Percentiles rank a stretch among this genome's conserved stretches.
Conservation (phyloP, 108 stramenopile genomes). For the Schizochytrium sp. region DNA sequence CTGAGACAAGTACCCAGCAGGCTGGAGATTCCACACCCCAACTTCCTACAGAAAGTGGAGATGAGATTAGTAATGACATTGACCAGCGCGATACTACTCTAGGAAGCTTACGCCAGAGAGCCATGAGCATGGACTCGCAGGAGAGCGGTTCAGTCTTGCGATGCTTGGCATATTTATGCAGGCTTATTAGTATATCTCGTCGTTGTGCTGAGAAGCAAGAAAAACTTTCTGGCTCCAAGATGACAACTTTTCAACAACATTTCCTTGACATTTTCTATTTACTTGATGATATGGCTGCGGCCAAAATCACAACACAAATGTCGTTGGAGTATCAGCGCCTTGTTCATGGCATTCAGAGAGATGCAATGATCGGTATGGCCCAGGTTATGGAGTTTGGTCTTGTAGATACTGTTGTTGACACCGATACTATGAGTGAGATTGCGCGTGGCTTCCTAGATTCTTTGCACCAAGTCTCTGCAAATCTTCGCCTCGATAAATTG, state of each 20-base stretch:
- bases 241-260: not conserved
- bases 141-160: constrained; percentile 17
- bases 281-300: not conserved
- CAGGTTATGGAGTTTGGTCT: not conserved
- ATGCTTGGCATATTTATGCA: not conserved
- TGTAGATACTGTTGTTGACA: not conserved
- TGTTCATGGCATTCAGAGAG: not conserved
- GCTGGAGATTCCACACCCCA: too few relatives aligned
- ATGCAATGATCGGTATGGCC: constrained; percentile 10
- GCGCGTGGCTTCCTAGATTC: constrained; percentile 48
- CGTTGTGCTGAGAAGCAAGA: not conserved
- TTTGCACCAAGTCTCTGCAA: not conserved
- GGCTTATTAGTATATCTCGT: not conserved
- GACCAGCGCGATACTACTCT: not conserved
- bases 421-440: not conserved
- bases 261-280: not conserved
- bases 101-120: not conserved
- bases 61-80: not conserved
- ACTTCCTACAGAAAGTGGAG: not conserved
- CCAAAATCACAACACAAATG: not conserved
- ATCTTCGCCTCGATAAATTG: not conserved
- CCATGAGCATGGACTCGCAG: constrained; percentile 15
- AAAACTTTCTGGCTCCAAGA: not conserved
- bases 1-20: not conserved
- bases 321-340: not conserved